Conservation (phyloP, 148 eudicot species). For the Arbutus unedo region DNA sequence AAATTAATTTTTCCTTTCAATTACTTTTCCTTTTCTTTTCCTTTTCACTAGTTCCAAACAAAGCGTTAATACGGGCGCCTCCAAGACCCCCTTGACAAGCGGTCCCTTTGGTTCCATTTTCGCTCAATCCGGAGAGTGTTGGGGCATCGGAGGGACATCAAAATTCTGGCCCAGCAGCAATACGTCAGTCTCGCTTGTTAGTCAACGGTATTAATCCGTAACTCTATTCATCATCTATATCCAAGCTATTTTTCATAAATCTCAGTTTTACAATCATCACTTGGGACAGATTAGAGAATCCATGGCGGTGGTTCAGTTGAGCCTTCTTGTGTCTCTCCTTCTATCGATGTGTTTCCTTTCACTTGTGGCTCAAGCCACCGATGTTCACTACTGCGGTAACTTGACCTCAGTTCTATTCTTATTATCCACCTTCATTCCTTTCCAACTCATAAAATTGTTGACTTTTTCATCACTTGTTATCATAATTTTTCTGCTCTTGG, state of each 20-base stretch:
- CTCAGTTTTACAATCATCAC: neutral
- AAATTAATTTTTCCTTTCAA: no score
- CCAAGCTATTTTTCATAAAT: no score
- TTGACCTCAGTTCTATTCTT: neutral
- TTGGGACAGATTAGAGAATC: constrained; percentile 8
- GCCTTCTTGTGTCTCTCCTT: constrained; percentile 23
- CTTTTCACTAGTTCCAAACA: no score
- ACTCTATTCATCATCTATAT: no score
- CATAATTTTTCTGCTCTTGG: neutral
- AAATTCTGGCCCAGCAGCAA: no score
- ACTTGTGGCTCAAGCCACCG: constrained; percentile 29
- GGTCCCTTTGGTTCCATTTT: no score
- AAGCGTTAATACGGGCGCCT: no score
- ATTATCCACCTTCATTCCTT: neutral
- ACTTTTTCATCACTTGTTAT: neutral
- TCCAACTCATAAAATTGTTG: neutral
- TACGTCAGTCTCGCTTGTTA: neutral
- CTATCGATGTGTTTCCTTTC: constrained; percentile 29
- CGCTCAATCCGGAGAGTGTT: no score
- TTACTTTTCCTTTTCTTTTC: no score
- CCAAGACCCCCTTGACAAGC: no score
- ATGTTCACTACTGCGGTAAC: constrained; percentile 55
- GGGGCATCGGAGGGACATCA: no score
- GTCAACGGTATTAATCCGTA: no score
- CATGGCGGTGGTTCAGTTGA: constrained; percentile 17